A percentile compares a stretch with the other conserved stretches of the same genome.
Conservation (phyloP, 345 rosid species). For the Populus simonii region DNA sequence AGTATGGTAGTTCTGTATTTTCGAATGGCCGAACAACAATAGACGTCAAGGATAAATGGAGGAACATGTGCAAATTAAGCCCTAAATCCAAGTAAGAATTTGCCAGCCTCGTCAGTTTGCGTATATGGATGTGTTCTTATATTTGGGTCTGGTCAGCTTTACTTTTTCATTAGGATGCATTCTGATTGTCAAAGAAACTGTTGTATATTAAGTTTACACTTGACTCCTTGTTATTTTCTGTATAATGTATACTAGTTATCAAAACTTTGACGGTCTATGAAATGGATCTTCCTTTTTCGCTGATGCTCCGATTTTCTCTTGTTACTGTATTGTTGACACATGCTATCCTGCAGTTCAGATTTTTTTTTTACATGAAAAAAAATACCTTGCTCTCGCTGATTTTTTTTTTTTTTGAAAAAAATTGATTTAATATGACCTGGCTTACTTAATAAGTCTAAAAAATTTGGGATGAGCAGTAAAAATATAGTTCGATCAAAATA, state of each 20-base stretch:
- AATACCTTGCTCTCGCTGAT: too few species aligned
- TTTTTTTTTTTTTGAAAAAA: too few species aligned
- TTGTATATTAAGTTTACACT: neutral
- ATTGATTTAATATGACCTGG: rapidly evolving
- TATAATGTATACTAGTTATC: neutral
- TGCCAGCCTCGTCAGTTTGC: conserved; percentile 13
- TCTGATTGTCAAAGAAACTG: neutral
- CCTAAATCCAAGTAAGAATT: conserved; percentile 20
- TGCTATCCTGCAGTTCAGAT: too few species aligned
- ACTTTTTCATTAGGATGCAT: neutral
- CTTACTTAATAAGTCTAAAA: too few species aligned
- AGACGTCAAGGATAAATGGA: conserved; percentile 52
- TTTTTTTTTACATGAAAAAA: too few species aligned
- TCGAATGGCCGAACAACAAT: conserved; percentile 25
- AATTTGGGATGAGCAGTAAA: too few species aligned
- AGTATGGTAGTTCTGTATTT: conserved; percentile 31
- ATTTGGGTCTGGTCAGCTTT: neutral
- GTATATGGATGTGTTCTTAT: neutral
- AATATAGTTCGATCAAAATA: too few species aligned
- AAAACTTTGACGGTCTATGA: too few species aligned
- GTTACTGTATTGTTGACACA: too few species aligned
- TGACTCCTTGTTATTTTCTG: neutral
- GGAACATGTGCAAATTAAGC: conserved; percentile 40
- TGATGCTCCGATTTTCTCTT: too few species aligned
- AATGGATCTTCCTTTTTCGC: too few species aligned